phyloP scores from a whole-genome alignment of 148 eudicot species.

The Rheum nobile region DNA sequence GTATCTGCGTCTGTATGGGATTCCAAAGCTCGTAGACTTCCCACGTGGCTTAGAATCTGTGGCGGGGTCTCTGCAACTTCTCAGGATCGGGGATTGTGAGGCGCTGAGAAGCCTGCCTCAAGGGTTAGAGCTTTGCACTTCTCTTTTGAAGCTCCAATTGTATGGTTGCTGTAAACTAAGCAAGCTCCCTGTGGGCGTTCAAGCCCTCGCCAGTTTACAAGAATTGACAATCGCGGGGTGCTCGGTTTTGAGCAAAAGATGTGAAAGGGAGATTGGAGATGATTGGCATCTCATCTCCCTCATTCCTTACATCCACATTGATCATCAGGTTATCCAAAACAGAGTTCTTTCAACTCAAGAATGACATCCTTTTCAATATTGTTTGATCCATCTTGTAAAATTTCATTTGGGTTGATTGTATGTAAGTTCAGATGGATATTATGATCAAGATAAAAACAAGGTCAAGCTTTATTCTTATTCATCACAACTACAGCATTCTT shows the following conservation, averaged over 20 bases:
- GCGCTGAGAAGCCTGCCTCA: slow-evolving; percentile 21
- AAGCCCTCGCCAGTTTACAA: background rate
- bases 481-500: background rate
- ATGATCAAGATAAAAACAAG: background rate
- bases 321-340: background rate
- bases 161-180: slow-evolving; percentile 23
- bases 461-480: background rate
- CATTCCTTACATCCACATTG: background rate
- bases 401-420: background rate
- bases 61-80: slow-evolving; percentile 16
- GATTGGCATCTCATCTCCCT: slow-evolving; percentile 15
- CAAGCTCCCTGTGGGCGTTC: slow-evolving; percentile 14
- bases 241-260: slow-evolving; percentile 6
- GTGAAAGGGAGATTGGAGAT: slow-evolving; percentile 5
- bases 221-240: slow-evolving; percentile 10
- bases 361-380: background rate
- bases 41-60: slow-evolving; percentile 24
- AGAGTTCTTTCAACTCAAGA: background rate
- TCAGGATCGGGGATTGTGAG: slow-evolving; percentile 21
- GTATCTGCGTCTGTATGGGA: slow-evolving; percentile 13
- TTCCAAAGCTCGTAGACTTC: slow-evolving; percentile 21
- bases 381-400: background rate
- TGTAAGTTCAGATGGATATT: background rate
- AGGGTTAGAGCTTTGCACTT: slow-evolving; percentile 17
- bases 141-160: slow-evolving; percentile 23